Evolutionary conservation across 805 yeast genomes (phyloP).

Genomic region (Metschnikowia matae): DNA sequence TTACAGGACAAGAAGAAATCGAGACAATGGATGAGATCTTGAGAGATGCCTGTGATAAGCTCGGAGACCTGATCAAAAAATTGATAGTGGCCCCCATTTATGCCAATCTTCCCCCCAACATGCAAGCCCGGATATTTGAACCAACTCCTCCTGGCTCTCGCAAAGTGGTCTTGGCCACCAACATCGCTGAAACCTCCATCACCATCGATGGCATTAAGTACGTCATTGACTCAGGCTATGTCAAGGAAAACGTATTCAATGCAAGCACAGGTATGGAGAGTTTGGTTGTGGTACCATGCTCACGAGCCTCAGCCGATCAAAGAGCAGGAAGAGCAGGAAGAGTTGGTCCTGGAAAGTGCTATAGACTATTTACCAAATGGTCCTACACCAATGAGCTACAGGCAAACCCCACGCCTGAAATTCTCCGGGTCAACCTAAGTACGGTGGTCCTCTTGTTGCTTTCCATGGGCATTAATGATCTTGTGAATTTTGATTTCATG

Average conservation of each 20-base stretch:
- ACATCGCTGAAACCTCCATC: slow-evolving; percentile 62
- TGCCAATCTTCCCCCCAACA: slow-evolving; percentile 83
- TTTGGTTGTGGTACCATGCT: slow-evolving; percentile 43
- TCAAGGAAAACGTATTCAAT: slow-evolving; percentile 41
- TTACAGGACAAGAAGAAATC: slow-evolving; percentile 96
- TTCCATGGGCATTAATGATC: slow-evolving; percentile 80
- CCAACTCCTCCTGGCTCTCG: slow-evolving; percentile 77
- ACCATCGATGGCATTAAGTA: slow-evolving; percentile 42
- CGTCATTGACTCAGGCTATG: slow-evolving; percentile 45
- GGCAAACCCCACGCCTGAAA: slow-evolving; percentile 83
- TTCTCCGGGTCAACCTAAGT: slow-evolving; percentile 76
- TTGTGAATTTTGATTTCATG: slow-evolving; percentile 81
- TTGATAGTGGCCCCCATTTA: slow-evolving; percentile 82
- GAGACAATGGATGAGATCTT: slow-evolving; percentile 74
- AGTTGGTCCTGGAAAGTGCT: slow-evolving; percentile 49
- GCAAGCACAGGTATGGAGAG: slow-evolving; percentile 44
- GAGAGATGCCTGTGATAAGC: slow-evolving; percentile 55
- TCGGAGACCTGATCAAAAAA: slow-evolving; percentile 58
- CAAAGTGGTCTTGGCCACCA: slow-evolving; percentile 90
- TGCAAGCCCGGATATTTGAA: slow-evolving; percentile 77
- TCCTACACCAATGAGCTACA: slow-evolving; percentile 76
- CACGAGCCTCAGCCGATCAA: slow-evolving; percentile 44
- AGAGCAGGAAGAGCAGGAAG: slow-evolving; percentile 48
- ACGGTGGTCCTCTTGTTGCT: slow-evolving; percentile 71
- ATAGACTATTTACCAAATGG: slow-evolving; percentile 80